Percentiles rank a stretch among this genome's conserved stretches.
Evolutionary conservation across 352 stramenopile genomes (phyloP).

Genomic region (Phytophthora melonis): DNA sequence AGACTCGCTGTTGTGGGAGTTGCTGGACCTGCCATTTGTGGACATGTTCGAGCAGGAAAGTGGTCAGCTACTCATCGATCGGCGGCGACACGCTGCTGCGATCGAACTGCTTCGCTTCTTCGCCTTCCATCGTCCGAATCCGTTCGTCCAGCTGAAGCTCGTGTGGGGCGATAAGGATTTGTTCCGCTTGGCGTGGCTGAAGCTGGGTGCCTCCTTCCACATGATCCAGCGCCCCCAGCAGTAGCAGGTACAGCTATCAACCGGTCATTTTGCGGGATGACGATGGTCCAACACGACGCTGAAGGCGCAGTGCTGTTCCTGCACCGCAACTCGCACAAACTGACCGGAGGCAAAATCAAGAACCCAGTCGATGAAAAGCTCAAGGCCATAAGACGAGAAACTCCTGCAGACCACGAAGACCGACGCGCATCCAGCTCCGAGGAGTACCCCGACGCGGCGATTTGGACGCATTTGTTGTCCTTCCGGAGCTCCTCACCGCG

Average conservation of each 20-base stretch:
- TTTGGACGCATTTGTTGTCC: conserved; percentile 75
- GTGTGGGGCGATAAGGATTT: conserved; percentile 70
- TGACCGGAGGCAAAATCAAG: conserved; percentile 25
- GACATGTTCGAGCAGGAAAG: conserved; percentile 77
- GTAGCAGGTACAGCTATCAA: conserved; percentile 60
- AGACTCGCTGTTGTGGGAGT: conserved; percentile 57
- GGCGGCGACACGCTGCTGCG: conserved; percentile 37
- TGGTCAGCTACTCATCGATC: conserved; percentile 62
- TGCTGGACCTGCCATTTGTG: conserved; percentile 52
- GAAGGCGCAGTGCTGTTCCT: conserved; percentile 50
- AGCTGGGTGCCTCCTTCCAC: conserved; percentile 49
- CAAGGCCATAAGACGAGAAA: background rate
- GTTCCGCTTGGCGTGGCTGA: conserved; percentile 67
- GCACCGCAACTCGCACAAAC: conserved; percentile 66
- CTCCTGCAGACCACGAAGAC: background rate
- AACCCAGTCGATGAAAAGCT: conserved; percentile 17
- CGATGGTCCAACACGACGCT: conserved; percentile 58
- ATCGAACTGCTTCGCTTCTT: conserved; percentile 55
- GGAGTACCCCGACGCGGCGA: conserved; percentile 50
- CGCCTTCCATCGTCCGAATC: conserved; percentile 40
- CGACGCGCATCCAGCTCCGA: background rate
- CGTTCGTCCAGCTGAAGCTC: conserved; percentile 47
- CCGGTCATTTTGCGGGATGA: conserved; percentile 61
- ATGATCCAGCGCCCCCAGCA: conserved; percentile 53
- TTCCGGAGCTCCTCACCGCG: conserved; percentile 55